Percentiles rank a stretch among this genome's conserved stretches.
Conservation (phyloP, 2,329 filamentous ascomycete genomes). For the Trichoderma sp. region DNA sequence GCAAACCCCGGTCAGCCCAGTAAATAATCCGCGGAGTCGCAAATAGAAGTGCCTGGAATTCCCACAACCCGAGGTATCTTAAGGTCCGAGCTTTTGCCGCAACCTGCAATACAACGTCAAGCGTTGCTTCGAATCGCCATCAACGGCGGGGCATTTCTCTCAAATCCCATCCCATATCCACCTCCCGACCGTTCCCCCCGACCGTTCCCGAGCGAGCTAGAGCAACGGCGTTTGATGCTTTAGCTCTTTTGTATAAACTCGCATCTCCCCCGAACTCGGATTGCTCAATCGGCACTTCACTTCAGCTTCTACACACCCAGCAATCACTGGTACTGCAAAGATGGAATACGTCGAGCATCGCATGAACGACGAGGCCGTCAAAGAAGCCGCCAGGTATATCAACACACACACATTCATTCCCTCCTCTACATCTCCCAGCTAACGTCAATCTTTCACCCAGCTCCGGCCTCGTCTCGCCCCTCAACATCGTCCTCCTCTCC, state of each 20-base stretch:
- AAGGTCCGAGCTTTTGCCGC: background rate
- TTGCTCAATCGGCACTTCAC: background rate
- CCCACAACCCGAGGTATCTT: background rate
- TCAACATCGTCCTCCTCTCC: constrained; percentile 62
- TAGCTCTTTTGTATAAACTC: background rate
- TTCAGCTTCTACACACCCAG: background rate
- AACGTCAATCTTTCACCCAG: constrained; percentile 28
- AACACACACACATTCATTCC: background rate
- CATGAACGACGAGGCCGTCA: constrained; percentile 54
- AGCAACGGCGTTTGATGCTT: background rate
- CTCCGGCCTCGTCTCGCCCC: constrained; percentile 56
- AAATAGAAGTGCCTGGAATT: background rate
- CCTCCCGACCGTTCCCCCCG: background rate
- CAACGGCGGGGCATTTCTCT: background rate
- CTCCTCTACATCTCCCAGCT: background rate
- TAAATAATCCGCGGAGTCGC: background rate
- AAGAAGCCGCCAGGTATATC: constrained; percentile 42
- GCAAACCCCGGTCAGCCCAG: background rate
- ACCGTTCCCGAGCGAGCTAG: background rate
- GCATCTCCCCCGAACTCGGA: background rate
- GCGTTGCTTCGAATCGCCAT: background rate
- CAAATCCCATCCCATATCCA: background rate
- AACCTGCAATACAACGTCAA: background rate
- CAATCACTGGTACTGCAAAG: background rate
- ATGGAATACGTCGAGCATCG: constrained; percentile 63